These are phyloP conservation scores for Ceratobasidium theobromae DNA, from an alignment of 1,284 basidiomycete genomes.

Conservation along the genomic window DNA sequence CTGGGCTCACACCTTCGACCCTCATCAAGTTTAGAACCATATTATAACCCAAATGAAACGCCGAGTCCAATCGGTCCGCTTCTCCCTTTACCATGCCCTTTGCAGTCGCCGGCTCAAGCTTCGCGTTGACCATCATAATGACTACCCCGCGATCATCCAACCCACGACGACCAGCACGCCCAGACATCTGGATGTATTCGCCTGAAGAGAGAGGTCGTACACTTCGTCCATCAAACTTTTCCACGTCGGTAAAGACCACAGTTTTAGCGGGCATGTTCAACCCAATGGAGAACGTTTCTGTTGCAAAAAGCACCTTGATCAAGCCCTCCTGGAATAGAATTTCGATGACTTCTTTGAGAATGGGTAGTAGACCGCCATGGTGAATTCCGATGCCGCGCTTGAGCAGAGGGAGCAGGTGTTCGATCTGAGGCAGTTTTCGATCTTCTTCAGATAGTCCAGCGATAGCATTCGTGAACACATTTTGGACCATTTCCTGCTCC, in stretches of 20 bases:
- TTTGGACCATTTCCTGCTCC: conserved; percentile 85
- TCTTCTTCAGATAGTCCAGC: conserved; percentile 88
- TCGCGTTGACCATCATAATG: conserved; percentile 99
- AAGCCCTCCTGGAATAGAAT: conserved; percentile 99
- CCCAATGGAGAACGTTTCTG: conserved; percentile 99
- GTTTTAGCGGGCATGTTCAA: conserved; percentile 99
- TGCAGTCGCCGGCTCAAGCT: conserved; percentile 88
- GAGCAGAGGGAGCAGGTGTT: conserved; percentile 89
- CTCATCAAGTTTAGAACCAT: conserved; percentile 99
- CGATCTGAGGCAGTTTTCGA: conserved; percentile 89
- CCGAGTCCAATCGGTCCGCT: conserved; percentile 95
- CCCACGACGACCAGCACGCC: conserved; percentile 95
- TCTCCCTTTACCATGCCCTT: conserved; percentile 99
- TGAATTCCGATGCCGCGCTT: conserved; percentile 98
- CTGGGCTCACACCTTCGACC: conserved; percentile 97
- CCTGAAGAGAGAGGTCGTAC: conserved; percentile 89
- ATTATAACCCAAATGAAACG: conserved; percentile 99
- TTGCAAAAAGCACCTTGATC: conserved; percentile 98
- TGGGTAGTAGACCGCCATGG: conserved; percentile 95
- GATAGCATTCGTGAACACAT: conserved; percentile 95
- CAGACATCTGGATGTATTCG: conserved; percentile 99
- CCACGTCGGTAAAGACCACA: conserved; percentile 93
- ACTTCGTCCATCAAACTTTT: conserved; percentile 95
- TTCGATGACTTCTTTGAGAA: conserved; percentile 99
- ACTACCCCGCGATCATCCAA: conserved; percentile 99